Base-by-base conservation (phyloP, 2,329 filamentous ascomycete genomes). In the Exserohilum rostratum region DNA sequence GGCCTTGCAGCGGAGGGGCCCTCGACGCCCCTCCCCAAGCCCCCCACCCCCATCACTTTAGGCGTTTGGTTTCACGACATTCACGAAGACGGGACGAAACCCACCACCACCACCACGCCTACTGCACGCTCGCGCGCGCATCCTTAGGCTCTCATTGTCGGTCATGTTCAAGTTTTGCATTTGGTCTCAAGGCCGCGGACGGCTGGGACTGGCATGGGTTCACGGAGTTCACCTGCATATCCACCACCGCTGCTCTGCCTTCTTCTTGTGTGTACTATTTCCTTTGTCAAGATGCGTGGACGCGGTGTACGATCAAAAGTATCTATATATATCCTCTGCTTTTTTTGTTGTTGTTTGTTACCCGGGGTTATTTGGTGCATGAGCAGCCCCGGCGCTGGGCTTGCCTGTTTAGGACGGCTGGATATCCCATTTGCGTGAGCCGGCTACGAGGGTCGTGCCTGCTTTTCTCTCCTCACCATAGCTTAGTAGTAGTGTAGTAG, bases 281-380 rank as follows among this genome's bases (percentile, higher is more conserved):
- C 61, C 60, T 62, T 50, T 61, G 57, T 64, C 43, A 46, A 49
- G 58, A 51, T 56, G 50, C 38, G 47, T 50, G 48, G 53, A 53
- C 38, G 58, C 58, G 58, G 62, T 70, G 67, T 69, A 70, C 59
- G 60, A 68, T 61, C 62, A 70, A 70, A 70, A 70, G 67, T 60
- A 69, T 64, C 58, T 58, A 58, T 67, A 64, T 57, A 58, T 66
- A 62, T 67, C 66, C 55, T 57, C 53, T 52, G 46, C 43, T 64
- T 25, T 40, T 51, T 43, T 9, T 33, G 25, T 20, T 18, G 18
- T 43, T 54, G 40, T 60, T 51, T 57, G 53, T 57, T 51, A 53
- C 7, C 4, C 22, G 22, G 22, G 22, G 4, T 25, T 25, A 4
- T 56, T 46, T 57, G 55, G 42, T 60, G 62, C 61, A 64, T 68